These are phyloP conservation scores for Gyrodon lividus DNA, from an alignment of 768 basidiomycete genomes.

Conservation along the genomic window DNA sequence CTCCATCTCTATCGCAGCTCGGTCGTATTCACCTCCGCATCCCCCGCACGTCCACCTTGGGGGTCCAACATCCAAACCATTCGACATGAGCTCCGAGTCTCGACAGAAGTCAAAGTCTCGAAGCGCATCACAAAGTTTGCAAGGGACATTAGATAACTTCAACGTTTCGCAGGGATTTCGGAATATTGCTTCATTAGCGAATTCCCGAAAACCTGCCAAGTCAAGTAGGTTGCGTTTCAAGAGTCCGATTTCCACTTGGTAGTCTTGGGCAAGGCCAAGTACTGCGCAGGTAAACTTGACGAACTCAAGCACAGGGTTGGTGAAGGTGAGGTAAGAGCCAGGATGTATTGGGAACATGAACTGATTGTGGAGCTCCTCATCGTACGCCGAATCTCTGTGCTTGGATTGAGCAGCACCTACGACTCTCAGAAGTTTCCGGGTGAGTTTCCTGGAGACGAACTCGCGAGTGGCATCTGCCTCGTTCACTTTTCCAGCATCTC, in stretches of 20 bases:
- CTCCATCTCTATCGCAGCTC: slow-evolving; percentile 81
- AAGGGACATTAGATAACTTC: slow-evolving; percentile 83
- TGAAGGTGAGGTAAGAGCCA: slow-evolving; percentile 77
- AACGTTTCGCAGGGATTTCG: slow-evolving; percentile 90
- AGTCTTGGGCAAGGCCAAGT: slow-evolving; percentile 76
- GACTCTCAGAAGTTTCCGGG: slow-evolving; percentile 71
- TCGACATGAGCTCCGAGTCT: slow-evolving; percentile 78
- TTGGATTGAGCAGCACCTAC: slow-evolving; percentile 64
- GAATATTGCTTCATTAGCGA: slow-evolving; percentile 81
- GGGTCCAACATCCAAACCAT: slow-evolving; percentile 44
- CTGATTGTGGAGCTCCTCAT: slow-evolving; percentile 50
- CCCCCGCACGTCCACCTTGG: slow-evolving; percentile 65
- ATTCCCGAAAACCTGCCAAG: slow-evolving; percentile 82
- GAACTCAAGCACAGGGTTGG: slow-evolving; percentile 84
- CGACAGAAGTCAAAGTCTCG: slow-evolving; percentile 96
- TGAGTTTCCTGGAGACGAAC: slow-evolving; percentile 79
- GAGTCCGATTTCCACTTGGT: slow-evolving; percentile 82
- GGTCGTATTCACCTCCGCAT: slow-evolving; percentile 87
- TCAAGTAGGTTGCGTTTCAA: slow-evolving; percentile 89
- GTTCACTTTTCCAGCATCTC: slow-evolving; percentile 63
- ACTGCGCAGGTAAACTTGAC: slow-evolving; percentile 85
- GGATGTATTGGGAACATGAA: slow-evolving; percentile 86
- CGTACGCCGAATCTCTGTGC: slow-evolving; percentile 56
- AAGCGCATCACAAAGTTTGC: slow-evolving; percentile 79
- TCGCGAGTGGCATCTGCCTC: slow-evolving; percentile 69